Base-by-base conservation (phyloP, 108 stramenopile genomes). In the Bacterosira constricta region DNA sequence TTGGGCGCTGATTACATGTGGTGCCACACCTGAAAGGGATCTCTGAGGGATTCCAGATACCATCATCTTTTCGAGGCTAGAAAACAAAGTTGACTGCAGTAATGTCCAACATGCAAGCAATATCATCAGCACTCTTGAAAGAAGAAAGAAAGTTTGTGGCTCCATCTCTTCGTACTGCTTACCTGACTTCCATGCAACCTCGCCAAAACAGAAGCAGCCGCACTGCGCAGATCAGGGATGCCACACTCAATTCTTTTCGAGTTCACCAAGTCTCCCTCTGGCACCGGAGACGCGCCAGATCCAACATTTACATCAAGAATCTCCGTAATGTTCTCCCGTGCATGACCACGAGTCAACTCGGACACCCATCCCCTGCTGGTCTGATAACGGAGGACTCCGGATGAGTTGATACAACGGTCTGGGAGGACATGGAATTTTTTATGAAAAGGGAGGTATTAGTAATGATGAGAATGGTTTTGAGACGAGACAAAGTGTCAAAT, bases 301-400 rank as follows among this genome's bases (percentile, higher is more conserved):
- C n/a, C n/a, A 60, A 41, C 37, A 53, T 42, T 73, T 3, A 96
- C 83, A 21, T 75, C 68, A 36, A 98, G 46, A 11, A 96, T 80
- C 85, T 97, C 96, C n/a, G 93, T 89, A 53, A 98, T 96, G 17
- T 96, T 93, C 62, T 96, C 95, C 25, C 93, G 86, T 1, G 90
- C 94, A 69, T 91, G 91, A 34, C 96, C 95, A 12, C 96, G 88
- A 8, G 94, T 90, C 55, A 87, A 82, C 80, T 98, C 97, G 11
- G 96, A 96, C 13, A 98, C 69, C 96, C 96, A 98, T 1, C 97
- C 97, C 44, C 86, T 69, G 6, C 45, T 57, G 2, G 95, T 96
- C 13, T 85, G 84, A 60, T 97, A 98, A 18, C 97, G 82, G 44
- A 96, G 55, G 17, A 97, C 89, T 29, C 96, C 97, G n/a, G 86